Evolutionary conservation across 495 filamentous ascomycete species (phyloP), one percentile per base, ranked within the genome.

Genomic region (Daldinia grandis): DNA sequence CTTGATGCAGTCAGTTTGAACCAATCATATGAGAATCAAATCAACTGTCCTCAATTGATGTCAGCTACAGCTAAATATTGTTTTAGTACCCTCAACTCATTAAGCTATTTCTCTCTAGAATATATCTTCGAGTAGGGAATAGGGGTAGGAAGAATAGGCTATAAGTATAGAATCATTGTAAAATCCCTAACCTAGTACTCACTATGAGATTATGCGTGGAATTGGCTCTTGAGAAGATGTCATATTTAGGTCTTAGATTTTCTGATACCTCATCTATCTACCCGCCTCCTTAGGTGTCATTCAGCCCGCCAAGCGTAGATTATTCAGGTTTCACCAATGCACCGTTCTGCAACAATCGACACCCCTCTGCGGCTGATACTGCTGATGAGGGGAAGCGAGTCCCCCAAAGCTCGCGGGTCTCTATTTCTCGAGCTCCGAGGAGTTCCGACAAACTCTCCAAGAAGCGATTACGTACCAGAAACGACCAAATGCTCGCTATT

Each of bases 401-500:
- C 64, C 69, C 69, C 59, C 63, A 54, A 59, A 40, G 37, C 50
- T 67, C 33, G 44, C 55, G 21, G 28, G 59, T 38, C 21, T 61
- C 54, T 55, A 56, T 64, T 63, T 64, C 55, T 68, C 44, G 44
- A 60, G 60, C 54, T 42, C 69, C 69, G 69, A 72, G 55, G 69
- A 59, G 62, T 67, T 57, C 69, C 59, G 63, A 58, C 47, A 12
- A 49, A 63, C 50, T 68, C 47, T 63, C 64, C 63, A 60, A 58
- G 59, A 56, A 68, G 19, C 38, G 49, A 72, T 72, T 72, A 72
- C 69, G 69, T 72, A 72, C 69, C 69, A 64, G 60, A 72, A 72
- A 72, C 69, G 64, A 72, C 69, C 53, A 68, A 68, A 72, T 72
- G 64, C 64, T 68, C 60, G 66, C 64, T 55, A 24, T 57, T 51